Evolutionary conservation across 2,329 filamentous ascomycete species (phyloP).

Genomic region (Scedosporium apiospermum): DNA sequence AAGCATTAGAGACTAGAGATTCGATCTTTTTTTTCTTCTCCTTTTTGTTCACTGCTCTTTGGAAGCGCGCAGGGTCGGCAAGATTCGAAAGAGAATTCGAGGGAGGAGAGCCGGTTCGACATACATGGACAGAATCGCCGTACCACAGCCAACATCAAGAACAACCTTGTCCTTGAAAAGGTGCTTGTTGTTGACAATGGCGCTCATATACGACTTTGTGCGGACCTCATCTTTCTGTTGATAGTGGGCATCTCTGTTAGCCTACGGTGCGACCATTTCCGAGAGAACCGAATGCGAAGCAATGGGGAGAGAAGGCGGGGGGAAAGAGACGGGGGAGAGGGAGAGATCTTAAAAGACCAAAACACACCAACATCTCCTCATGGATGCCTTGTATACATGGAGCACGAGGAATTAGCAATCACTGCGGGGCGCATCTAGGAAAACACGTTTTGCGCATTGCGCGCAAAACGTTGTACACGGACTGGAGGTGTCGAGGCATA

Average conservation of each 20-base stretch:
- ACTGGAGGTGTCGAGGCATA: constrained; percentile 29
- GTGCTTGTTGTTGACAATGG: constrained; percentile 94
- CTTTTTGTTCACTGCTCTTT: too few species aligned
- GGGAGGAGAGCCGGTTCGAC: constrained; percentile 17
- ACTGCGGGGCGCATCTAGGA: neutral
- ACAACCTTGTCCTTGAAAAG: constrained; percentile 78
- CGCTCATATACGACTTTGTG: constrained; percentile 91
- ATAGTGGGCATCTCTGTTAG: neutral
- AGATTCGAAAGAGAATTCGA: neutral
- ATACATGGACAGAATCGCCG: constrained; percentile 96
- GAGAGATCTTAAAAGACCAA: constrained; percentile 10
- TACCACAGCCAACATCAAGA: constrained; percentile 95
- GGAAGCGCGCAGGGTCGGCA: constrained; percentile 1
- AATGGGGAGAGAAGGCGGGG: neutral
- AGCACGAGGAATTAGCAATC: constrained; percentile 15
- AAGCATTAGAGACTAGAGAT: constrained; percentile 1
- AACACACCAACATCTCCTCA: constrained; percentile 92
- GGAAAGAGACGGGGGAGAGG: neutral
- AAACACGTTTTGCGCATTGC: neutral
- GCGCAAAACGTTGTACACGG: constrained; percentile 12
- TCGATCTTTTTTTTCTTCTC: too few species aligned
- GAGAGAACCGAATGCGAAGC: neutral
- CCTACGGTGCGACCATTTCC: constrained; percentile 13
- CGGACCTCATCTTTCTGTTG: constrained; percentile 98
- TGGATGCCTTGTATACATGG: constrained; percentile 63